Evolutionary conservation across 2,329 filamentous ascomycete genomes (phyloP).

Genomic region (Cucurbitaria berberidis): DNA sequence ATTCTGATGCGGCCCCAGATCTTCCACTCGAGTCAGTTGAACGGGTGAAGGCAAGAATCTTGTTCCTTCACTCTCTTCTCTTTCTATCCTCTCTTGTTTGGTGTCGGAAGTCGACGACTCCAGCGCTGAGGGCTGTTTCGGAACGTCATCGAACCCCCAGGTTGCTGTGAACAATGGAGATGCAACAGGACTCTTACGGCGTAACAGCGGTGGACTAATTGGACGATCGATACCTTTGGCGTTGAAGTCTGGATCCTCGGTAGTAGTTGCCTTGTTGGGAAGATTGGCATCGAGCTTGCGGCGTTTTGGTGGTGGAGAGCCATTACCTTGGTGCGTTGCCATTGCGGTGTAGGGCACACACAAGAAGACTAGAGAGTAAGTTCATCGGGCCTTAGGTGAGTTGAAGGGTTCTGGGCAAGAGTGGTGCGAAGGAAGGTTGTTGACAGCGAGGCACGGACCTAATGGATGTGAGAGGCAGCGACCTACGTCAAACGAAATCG

Average conservation of each 20-base stretch:
- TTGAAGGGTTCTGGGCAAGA: neutral
- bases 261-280: slow-evolving; percentile 3
- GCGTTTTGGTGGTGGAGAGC: slow-evolving; percentile 31
- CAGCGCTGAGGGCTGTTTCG: slow-evolving; percentile 12
- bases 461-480: slow-evolving; percentile 5
- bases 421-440: neutral
- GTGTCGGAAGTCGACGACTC: neutral
- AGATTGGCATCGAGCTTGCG: slow-evolving; percentile 25
- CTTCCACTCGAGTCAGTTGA: slow-evolving; percentile 71
- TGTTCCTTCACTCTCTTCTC: neutral
- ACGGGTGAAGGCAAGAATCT: slow-evolving; percentile 66
- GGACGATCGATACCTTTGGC: slow-evolving; percentile 24
- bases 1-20: slow-evolving; percentile 67
- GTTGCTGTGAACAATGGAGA: slow-evolving; percentile 4
- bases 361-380: neutral
- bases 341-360: slow-evolving; percentile 1
- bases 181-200: slow-evolving; percentile 13
- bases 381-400: neutral
- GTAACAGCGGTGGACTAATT: slow-evolving; percentile 38
- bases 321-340: slow-evolving; percentile 8
- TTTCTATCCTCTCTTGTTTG: neutral
- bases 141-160: slow-evolving; percentile 26
- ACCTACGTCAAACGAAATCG: neutral
- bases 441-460: slow-evolving; percentile 7
- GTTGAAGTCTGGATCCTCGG: neutral